phyloP scores from a whole-genome alignment of 495 filamentous ascomycete species.

The Rusavskia elegans region DNA sequence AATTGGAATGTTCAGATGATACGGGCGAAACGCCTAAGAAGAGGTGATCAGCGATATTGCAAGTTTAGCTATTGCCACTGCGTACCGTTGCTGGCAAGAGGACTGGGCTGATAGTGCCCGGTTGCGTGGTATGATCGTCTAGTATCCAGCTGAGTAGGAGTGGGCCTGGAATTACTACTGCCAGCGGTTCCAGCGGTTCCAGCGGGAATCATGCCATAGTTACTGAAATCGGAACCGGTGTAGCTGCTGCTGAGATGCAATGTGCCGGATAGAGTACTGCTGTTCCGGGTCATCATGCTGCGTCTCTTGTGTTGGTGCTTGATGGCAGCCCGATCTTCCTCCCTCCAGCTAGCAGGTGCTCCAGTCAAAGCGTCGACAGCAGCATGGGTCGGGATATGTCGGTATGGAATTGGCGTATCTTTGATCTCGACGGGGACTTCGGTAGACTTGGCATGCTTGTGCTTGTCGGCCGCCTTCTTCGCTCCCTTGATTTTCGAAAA shows the following conservation, averaged over 20 bases:
- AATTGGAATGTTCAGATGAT: constrained; percentile 9
- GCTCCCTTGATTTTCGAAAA: constrained; percentile 16
- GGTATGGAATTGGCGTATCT: constrained; percentile 24
- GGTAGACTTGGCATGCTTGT: constrained; percentile 8
- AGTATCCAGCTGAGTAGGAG: not conserved
- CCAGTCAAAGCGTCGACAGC: constrained; percentile 37
- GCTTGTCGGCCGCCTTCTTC: constrained; percentile 15
- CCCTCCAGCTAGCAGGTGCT: constrained; percentile 32
- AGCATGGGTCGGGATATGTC: constrained; percentile 40
- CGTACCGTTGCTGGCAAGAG: constrained; percentile 4
- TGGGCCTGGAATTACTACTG: not conserved
- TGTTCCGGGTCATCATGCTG: constrained; percentile 1
- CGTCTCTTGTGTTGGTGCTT: constrained; percentile 5
- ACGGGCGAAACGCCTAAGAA: constrained; percentile 13
- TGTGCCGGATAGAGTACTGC: not conserved
- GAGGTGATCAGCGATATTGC: constrained; percentile 1
- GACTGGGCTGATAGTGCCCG: not conserved
- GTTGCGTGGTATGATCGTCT: not conserved
- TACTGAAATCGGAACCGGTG: not conserved
- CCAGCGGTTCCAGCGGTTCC: not conserved
- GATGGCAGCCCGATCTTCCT: constrained; percentile 11
- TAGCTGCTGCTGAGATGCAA: constrained; percentile 1
- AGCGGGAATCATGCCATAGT: not conserved
- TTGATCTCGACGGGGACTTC: not conserved
- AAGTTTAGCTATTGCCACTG: not conserved